Evolutionary conservation across 768 basidiomycete species (phyloP).

Genomic region (Phlebiopsis gigantea): DNA sequence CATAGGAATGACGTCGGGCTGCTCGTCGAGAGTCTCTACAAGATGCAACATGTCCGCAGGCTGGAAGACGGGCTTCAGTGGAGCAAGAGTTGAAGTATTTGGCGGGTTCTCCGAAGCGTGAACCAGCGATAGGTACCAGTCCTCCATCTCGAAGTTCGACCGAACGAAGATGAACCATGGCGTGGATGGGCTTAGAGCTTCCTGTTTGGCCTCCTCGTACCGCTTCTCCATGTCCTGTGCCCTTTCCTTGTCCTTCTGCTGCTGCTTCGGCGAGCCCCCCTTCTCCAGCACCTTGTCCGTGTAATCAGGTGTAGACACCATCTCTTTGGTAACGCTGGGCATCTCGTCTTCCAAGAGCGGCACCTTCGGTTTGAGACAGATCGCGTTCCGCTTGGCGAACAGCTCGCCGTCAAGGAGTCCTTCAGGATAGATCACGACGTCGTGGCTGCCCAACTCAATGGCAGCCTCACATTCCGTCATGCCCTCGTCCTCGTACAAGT

Average conservation of each 20-base stretch:
- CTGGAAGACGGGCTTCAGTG: constrained; percentile 62
- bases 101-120: constrained; percentile 66
- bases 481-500: constrained; percentile 89
- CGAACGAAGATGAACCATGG: constrained; percentile 95
- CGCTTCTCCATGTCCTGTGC: constrained; percentile 26
- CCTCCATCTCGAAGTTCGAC: constrained; percentile 90
- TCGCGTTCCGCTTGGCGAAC: constrained; percentile 85
- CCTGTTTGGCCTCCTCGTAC: constrained; percentile 38
- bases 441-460: constrained; percentile 78
- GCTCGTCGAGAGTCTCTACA: constrained; percentile 81
- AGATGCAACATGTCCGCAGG: constrained; percentile 78
- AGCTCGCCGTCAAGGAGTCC: constrained; percentile 81
- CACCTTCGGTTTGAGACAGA: constrained; percentile 61
- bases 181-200: constrained; percentile 45
- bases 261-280: constrained; percentile 34
- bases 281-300: constrained; percentile 23
- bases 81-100: constrained; percentile 54
- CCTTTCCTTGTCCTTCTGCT: constrained; percentile 35
- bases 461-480: constrained; percentile 89
- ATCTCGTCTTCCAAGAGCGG: constrained; percentile 29
- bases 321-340: constrained; percentile 51
- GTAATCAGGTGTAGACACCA: constrained; percentile 27
- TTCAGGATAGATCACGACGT: constrained; percentile 71
- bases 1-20: constrained; percentile 95
- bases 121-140: constrained; percentile 86